Evolutionary conservation across 2,329 filamentous ascomycete species (phyloP).

Genomic region (Bipolaris bicolor): DNA sequence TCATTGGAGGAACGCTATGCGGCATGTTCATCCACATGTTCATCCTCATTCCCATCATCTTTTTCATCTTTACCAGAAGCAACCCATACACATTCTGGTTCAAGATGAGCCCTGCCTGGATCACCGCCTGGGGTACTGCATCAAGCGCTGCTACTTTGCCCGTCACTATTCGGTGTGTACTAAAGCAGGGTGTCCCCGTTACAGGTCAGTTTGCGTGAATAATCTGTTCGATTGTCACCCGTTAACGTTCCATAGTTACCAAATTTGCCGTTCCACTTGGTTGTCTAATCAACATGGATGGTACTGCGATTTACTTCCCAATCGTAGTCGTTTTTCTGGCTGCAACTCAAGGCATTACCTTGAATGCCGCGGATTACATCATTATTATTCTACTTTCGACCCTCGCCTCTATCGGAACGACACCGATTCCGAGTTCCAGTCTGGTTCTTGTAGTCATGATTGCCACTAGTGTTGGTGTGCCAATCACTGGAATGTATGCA

Average conservation of each 20-base stretch:
- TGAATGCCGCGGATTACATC: conserved; percentile 56
- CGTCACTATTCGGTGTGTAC: conserved; percentile 54
- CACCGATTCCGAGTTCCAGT: conserved; percentile 60
- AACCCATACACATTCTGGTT: conserved; percentile 60
- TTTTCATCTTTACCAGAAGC: conserved; percentile 42
- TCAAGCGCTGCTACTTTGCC: conserved; percentile 61
- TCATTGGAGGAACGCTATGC: conserved; percentile 56
- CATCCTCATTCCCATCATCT: conserved; percentile 53
- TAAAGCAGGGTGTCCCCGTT: conserved; percentile 51
- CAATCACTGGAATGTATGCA: conserved; percentile 58
- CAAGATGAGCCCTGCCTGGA: conserved; percentile 58
- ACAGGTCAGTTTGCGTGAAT: conserved; percentile 24
- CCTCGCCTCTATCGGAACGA: conserved; percentile 60
- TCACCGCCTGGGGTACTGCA: conserved; percentile 62
- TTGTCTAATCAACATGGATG: conserved; percentile 47
- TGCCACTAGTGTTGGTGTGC: conserved; percentile 53
- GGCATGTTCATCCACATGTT: conserved; percentile 58
- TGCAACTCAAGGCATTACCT: conserved; percentile 55
- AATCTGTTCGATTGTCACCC: neutral
- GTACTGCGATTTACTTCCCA: conserved; percentile 63
- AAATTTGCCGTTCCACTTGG: conserved; percentile 59
- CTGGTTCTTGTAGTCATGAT: conserved; percentile 62
- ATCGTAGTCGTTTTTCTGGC: conserved; percentile 61
- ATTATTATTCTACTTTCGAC: conserved; percentile 58
- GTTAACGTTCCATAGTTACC: conserved; percentile 33